Evolutionary conservation across 2,329 filamentous ascomycete species (phyloP).

Genomic region (Colletotrichum truncatum): DNA sequence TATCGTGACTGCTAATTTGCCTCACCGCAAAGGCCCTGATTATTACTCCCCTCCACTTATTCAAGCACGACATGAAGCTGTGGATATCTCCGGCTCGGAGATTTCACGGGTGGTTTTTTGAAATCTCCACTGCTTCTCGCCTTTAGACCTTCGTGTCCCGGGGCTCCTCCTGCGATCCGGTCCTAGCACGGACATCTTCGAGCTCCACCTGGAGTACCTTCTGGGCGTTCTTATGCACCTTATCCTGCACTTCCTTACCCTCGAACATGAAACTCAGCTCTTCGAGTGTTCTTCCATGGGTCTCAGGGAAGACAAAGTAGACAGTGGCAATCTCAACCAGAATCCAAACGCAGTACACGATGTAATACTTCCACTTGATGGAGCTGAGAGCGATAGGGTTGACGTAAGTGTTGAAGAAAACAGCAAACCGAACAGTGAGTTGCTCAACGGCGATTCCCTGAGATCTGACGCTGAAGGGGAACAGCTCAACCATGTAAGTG

Average conservation of each 20-base stretch:
- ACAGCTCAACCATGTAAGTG: slow-evolving; percentile 50
- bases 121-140: not conserved
- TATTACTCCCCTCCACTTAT: not conserved
- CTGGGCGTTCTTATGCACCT: slow-evolving; percentile 29
- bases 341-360: slow-evolving; percentile 54
- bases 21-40: not conserved
- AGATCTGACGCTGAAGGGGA: slow-evolving; percentile 47
- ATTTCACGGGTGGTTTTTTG: too few species aligned
- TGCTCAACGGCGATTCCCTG: slow-evolving; percentile 49
- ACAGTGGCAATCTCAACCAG: slow-evolving; percentile 60
- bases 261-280: slow-evolving; percentile 57
- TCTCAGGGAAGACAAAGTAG: slow-evolving; percentile 87
- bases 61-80: too few species aligned
- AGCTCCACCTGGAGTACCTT: slow-evolving; percentile 30
- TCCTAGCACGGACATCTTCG: not conserved
- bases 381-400: slow-evolving; percentile 52
- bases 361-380: slow-evolving; percentile 52
- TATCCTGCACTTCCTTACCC: slow-evolving; percentile 27
- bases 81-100: too few species aligned
- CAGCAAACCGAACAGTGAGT: slow-evolving; percentile 46
- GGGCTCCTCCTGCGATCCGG: not conserved
- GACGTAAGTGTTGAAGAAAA: slow-evolving; percentile 57
- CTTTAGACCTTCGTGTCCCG: not conserved
- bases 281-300: slow-evolving; percentile 81
- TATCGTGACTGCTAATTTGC: not conserved